Evolutionary conservation across 73 alveolate genomes (phyloP).

Genomic region (Paramecium biaurelia): DNA sequence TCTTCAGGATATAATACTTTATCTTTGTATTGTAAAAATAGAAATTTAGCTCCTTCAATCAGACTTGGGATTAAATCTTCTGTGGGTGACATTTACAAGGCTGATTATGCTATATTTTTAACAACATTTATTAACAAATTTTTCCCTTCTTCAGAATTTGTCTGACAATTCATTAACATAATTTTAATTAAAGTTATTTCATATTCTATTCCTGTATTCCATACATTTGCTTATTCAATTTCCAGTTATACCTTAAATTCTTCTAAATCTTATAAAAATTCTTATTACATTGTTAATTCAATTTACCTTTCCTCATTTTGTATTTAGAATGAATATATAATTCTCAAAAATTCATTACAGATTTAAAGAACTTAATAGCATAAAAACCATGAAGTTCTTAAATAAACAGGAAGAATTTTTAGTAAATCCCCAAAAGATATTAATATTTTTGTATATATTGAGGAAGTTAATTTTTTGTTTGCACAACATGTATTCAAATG

Average conservation of each 20-base stretch:
- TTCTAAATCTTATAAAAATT: not conserved
- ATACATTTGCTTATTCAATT: not conserved
- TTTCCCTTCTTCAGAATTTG: not conserved
- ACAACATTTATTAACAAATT: not conserved
- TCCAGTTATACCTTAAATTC: not conserved
- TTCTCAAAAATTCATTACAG: not conserved
- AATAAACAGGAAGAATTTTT: not conserved
- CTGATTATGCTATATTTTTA: not conserved
- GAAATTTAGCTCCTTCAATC: not conserved
- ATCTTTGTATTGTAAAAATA: not conserved
- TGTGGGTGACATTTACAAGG: not conserved
- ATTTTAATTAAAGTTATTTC: not conserved
- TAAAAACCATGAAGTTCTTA: not conserved
- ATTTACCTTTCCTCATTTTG: not conserved
- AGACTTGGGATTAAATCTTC: not conserved
- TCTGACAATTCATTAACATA: not conserved
- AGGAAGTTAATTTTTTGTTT: not conserved
- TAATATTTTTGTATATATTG: not conserved
- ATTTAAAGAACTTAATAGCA: not conserved
- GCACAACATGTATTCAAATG: not conserved
- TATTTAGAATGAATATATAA: not conserved
- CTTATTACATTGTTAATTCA: not conserved
- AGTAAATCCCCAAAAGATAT: not conserved
- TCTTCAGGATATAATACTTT: not conserved
- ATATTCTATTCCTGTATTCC: not conserved